Base-by-base conservation (phyloP, 2,329 filamentous ascomycete species). In the Ceratocystis papillata region DNA sequence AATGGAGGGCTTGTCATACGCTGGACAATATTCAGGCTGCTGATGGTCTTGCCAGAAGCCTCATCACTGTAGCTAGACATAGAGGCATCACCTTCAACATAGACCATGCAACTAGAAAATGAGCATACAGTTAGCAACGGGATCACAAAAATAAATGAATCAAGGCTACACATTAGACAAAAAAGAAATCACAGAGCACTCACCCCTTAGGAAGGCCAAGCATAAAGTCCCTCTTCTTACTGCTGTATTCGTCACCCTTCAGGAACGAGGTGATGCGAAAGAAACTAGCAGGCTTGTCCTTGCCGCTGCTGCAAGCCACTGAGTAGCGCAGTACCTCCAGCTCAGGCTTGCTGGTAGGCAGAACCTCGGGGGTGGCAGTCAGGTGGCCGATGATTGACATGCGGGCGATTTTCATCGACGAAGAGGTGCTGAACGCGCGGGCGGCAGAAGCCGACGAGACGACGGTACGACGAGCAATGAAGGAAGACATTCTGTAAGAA, bases 371-470 rank as follows among this genome's bases (percentile, higher is more conserved):
- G 64, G 84, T 82, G 71, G 85, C 83, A 68, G 83, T 90, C 63
- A 99, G 85, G 76, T 91, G 88, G 73, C 94, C 94, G 71, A 96
- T 82, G 76, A 99, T 80, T 72, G 86, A 88, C 79, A 99, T 88
- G 76, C 87, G 88, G 71, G 94, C 89, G 70, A 94, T 73, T 69
- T 81, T 77, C 69, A 83, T 81, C 62, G 83, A 76, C 50, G 85
- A 78, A 57, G 87, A 86, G 71, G 86, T 85, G 79, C 85, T 90
- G 83, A 96, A 96, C 73, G 86, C 77, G 77, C 90, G 90, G 69
- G 77, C 71, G 67, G 77, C 71, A 70, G 74, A 77, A 73, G 77
- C 77, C 74, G 77, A 75, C 72, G 71, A 76, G 62, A 64, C 44
- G 77, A 77, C 77, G 76, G 77, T 77, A 76, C 79, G 76, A 76